These are phyloP conservation scores for Moesziomyces sp. DNA, from an alignment of 1,284 basidiomycete genomes.

Conservation along the genomic window DNA sequence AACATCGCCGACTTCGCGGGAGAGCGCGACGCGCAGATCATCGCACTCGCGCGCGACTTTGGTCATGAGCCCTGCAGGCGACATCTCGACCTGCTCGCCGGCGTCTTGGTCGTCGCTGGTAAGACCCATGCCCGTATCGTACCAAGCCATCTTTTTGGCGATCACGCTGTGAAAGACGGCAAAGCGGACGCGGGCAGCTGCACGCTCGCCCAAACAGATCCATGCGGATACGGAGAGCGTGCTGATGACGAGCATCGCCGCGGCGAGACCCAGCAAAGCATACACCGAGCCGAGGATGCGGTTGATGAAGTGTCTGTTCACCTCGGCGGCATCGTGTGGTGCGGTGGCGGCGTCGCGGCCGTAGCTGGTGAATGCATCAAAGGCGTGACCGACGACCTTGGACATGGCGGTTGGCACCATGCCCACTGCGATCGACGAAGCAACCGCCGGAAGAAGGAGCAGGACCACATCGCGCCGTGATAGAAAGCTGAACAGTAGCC, in stretches of 20 bases:
- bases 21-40: constrained; percentile 85
- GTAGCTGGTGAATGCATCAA: constrained; percentile 79
- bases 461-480: constrained; percentile 37
- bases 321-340: constrained; percentile 70
- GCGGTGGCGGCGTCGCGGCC: constrained; percentile 66
- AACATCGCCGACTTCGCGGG: constrained; percentile 79
- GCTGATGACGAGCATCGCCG: constrained; percentile 78
- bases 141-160: constrained; percentile 76
- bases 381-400: constrained; percentile 83
- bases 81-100: constrained; percentile 56
- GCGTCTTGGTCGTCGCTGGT: background rate
- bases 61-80: constrained; percentile 89
- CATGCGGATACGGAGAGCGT: constrained; percentile 82
- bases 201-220: constrained; percentile 87
- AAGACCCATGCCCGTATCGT: constrained; percentile 56
- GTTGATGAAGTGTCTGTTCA: constrained; percentile 72
- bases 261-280: constrained; percentile 78
- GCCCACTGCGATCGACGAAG: constrained; percentile 78
- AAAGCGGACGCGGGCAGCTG: constrained; percentile 77
- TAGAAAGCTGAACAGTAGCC: constrained; percentile 53
- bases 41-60: constrained; percentile 95
- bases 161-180: constrained; percentile 79
- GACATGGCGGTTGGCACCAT: constrained; percentile 94
- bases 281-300: constrained; percentile 72
- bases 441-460: constrained; percentile 76